A percentile compares a stretch with the other conserved stretches of the same genome.
phyloP scores from a whole-genome alignment of 1,284 basidiomycete species.

The Polyporus tsugae region DNA sequence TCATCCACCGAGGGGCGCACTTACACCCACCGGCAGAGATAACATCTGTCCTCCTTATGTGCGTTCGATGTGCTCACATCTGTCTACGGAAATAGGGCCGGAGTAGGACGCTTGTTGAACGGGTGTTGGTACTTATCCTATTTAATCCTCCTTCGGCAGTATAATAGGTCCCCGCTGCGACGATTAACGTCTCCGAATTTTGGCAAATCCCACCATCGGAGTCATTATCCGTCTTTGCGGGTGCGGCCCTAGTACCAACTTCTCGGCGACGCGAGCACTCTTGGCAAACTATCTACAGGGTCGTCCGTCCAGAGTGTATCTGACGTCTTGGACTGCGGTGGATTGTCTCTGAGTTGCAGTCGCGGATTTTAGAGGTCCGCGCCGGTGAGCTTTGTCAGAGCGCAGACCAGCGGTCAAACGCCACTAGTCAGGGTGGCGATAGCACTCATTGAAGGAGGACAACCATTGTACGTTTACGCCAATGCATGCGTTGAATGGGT shows the following conservation, averaged over 20 bases:
- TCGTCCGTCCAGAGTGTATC: neutral
- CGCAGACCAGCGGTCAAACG: constrained; percentile 6
- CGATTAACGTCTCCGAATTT: neutral
- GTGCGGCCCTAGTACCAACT: neutral
- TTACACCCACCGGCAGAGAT: neutral
- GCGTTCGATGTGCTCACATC: neutral
- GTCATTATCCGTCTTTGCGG: neutral
- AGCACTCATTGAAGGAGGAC: neutral
- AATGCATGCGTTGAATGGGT: constrained; percentile 4
- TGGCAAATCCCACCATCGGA: constrained; percentile 4
- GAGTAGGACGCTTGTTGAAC: neutral
- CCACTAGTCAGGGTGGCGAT: neutral
- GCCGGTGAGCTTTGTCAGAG: constrained; percentile 9
- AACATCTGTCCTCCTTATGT: constrained; percentile 1
- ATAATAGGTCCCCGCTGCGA: neutral
- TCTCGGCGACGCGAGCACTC: neutral
- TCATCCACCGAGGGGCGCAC: neutral
- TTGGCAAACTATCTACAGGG: neutral
- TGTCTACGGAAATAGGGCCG: neutral
- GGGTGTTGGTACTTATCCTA: neutral
- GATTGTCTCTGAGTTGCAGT: constrained; percentile 1
- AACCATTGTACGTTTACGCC: neutral
- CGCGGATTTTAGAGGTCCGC: constrained; percentile 3
- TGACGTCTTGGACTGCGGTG: neutral
- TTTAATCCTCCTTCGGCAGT: neutral